Base-by-base conservation (phyloP, 148 eudicot species). In the Gaultheria prostrata region DNA sequence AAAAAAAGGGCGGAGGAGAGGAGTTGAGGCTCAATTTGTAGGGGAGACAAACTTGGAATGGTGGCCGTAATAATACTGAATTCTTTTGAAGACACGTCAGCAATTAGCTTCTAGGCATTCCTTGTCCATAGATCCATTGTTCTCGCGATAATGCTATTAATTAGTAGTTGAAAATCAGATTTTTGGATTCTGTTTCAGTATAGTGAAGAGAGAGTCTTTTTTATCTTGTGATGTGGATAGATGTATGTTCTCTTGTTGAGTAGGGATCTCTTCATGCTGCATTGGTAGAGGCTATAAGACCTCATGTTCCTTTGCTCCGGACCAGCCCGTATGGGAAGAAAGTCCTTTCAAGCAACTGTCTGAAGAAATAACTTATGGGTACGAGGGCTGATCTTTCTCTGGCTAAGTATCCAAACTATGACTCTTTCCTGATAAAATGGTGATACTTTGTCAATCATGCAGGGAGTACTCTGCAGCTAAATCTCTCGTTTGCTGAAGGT, bases 281-380 rank as follows among this genome's bases (percentile, higher is more conserved):
- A 79, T 80, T 87, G 75, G 85, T 87, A 82, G 89, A 87, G 85
- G 89, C 89, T 28, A 87, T 87, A 50, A 87, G 83, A 82, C 82
- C 89, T 71, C 83, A 82, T 83, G 83, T 85, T 33, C 87, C 85
- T 74, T 56, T 81, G 65, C 87, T 87, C 20, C 85, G 82, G 56
- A 87, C 87, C 69, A 87, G 87, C 76, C 87, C 89, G 43, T 87
- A 87, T 35, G 89, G 89, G 35, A 87, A 87, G 82, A 87, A 87
- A 80, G 87, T 85, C 46, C 87, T 87, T 49, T 87, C 87, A 75
- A 87, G 87, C 81, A 75, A 82, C 59, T 73, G 82, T 77, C 78
- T 87, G 32, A 85, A 82, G 73, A 85, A 85, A 83, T 82, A 35
- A 85, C 45, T 70, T 53, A 26, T n/a, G 5, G 63, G 73, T 84